Evolutionary conservation across 2,329 filamentous ascomycete genomes (phyloP).

Genomic region (Sclerotinia borealis): DNA sequence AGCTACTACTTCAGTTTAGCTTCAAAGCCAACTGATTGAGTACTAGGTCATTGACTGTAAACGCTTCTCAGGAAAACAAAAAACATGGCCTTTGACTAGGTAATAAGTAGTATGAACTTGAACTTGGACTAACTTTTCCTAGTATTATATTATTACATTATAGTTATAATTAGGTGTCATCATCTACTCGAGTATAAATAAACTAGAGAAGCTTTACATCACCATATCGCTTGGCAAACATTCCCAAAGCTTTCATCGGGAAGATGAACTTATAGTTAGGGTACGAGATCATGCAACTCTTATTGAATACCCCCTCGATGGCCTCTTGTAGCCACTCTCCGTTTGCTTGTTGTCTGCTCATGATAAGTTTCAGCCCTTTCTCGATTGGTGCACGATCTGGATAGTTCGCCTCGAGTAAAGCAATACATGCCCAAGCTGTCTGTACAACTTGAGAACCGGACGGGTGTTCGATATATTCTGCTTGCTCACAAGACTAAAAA

Average conservation of each 20-base stretch:
- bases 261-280: constrained; percentile 99
- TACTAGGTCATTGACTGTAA: no score
- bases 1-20: neutral
- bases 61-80: no score
- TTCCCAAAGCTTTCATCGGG: constrained; percentile 85
- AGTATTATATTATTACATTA: neutral
- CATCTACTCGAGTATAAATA: neutral
- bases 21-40: no score
- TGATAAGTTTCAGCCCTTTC: constrained; percentile 72
- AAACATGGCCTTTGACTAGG: no score
- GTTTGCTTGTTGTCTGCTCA: constrained; percentile 77
- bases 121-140: no score
- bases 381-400: constrained; percentile 67
- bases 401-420: constrained; percentile 74
- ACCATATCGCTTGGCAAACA: constrained; percentile 47
- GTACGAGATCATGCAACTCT: constrained; percentile 98
- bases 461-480: constrained; percentile 67
- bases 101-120: no score
- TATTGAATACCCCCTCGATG: constrained; percentile 98
- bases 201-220: constrained; percentile 21
- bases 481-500: constrained; percentile 65
- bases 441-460: constrained; percentile 83
- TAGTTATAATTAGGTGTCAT: neutral
- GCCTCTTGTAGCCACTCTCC: constrained; percentile 94
- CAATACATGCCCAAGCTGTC: constrained; percentile 86